These are phyloP conservation scores for Coemansia interrupta DNA, from an alignment of 192 early-diverging fungal genomes.

Conservation along the genomic window DNA sequence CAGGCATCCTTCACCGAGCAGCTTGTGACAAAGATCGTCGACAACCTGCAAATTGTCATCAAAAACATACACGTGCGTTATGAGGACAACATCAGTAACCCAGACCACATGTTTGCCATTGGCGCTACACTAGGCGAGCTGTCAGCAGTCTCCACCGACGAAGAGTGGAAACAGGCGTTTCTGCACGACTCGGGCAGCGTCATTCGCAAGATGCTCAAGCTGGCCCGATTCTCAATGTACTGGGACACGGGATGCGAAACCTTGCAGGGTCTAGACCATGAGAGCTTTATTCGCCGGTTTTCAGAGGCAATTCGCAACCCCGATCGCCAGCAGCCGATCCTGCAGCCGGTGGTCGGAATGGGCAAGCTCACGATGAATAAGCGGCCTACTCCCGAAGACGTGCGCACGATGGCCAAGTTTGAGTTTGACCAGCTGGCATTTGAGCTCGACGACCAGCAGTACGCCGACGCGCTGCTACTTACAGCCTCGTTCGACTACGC, in stretches of 20 bases:
- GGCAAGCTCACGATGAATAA: conserved; percentile 81
- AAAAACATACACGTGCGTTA: conserved; percentile 94
- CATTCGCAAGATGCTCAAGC: conserved; percentile 80
- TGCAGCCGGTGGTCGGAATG: conserved; percentile 87
- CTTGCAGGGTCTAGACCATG: conserved; percentile 58
- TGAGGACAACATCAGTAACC: conserved; percentile 81
- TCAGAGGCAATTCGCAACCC: conserved; percentile 11
- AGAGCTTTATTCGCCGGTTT: conserved; percentile 37
- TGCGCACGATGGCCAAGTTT: conserved; percentile 64
- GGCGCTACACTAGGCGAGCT: conserved; percentile 87
- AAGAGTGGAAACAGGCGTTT: conserved; percentile 77
- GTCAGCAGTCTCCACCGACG: conserved; percentile 87
- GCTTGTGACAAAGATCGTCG: conserved; percentile 88
- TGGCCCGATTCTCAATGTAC: conserved; percentile 77
- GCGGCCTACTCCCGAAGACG: conserved; percentile 46
- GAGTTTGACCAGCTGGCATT: conserved; percentile 92
- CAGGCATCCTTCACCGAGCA: conserved; percentile 85
- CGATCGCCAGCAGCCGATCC: conserved; percentile 67
- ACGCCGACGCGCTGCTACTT: conserved; percentile 72
- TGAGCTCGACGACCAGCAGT: conserved; percentile 87
- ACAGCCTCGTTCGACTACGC: conserved; percentile 80
- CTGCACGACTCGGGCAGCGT: conserved; percentile 70
- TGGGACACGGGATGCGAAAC: conserved; percentile 76
- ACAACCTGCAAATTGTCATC: conserved; percentile 94
- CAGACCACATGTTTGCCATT: conserved; percentile 76